Conservation (phyloP, 2,329 filamentous ascomycete genomes). For the Xylariaceae sp. region DNA sequence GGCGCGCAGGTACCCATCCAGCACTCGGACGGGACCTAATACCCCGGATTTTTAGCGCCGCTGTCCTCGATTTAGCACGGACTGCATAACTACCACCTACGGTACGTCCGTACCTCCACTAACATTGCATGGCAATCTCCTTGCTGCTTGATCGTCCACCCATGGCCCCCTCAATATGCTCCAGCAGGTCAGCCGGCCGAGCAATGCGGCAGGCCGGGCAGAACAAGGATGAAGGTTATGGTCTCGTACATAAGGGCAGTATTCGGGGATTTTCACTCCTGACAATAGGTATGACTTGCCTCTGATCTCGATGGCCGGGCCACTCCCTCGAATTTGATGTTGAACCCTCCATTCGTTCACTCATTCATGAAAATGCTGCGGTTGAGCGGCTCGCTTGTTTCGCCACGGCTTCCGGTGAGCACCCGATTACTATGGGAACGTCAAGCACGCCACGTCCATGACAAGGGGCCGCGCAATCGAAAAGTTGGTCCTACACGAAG, state of each 20-base stretch:
- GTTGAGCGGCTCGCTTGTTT: conserved; percentile 12
- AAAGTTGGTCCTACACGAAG: conserved; percentile 16
- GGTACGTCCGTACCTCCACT: too few relatives aligned
- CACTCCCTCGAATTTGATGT: too few relatives aligned
- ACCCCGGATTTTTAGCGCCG: background rate
- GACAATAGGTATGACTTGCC: too few relatives aligned
- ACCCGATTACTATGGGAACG: conserved; percentile 7
- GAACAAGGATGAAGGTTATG: too few relatives aligned
- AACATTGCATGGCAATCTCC: background rate
- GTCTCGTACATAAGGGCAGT: too few relatives aligned
- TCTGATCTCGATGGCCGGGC: background rate
- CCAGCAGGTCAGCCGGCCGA: too few relatives aligned
- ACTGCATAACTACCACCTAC: too few relatives aligned
- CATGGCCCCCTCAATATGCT: too few relatives aligned
- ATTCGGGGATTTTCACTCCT: too few relatives aligned
- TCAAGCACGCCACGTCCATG: conserved; percentile 9
- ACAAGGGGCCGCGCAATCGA: background rate
- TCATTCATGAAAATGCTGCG: conserved; percentile 23
- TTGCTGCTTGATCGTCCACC: background rate
- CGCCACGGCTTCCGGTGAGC: conserved; percentile 13
- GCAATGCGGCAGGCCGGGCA: too few relatives aligned
- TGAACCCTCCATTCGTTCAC: background rate
- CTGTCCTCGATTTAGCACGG: background rate
- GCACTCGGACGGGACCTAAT: too few relatives aligned
- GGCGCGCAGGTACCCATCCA: too few relatives aligned